Evolutionary conservation across 2,329 filamentous ascomycete species (phyloP).

Genomic region (Bipolaris victoriae): DNA sequence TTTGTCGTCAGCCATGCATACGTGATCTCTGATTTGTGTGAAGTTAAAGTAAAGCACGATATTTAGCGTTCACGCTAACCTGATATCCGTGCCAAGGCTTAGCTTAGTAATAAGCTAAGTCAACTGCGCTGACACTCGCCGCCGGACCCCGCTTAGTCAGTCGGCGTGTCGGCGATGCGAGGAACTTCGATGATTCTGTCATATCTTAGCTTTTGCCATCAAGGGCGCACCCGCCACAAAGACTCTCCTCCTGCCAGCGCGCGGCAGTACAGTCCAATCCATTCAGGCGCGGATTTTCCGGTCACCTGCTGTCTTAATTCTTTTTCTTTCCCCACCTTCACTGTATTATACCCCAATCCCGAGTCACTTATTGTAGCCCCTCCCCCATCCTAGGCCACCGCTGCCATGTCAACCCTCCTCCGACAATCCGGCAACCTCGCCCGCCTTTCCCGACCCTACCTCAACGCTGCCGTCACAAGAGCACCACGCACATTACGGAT

Average conservation of each 20-base stretch:
- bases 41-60: too few species aligned
- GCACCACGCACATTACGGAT: constrained; percentile 48
- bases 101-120: too few species aligned
- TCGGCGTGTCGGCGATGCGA: constrained; percentile 15
- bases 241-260: constrained; percentile 17
- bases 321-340: not conserved
- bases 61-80: too few species aligned
- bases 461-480: constrained; percentile 58
- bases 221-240: constrained; percentile 21
- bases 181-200: constrained; percentile 24
- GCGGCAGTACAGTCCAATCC: constrained; percentile 21
- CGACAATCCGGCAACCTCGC: constrained; percentile 71
- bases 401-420: constrained; percentile 69
- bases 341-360: constrained; percentile 6
- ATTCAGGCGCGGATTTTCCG: constrained; percentile 1
- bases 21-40: too few species aligned
- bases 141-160: constrained; percentile 18
- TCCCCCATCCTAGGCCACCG: constrained; percentile 20
- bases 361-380: constrained; percentile 13
- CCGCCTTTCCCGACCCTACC: constrained; percentile 64
- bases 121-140: too few species aligned
- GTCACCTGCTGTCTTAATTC: not conserved
- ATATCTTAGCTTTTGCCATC: constrained; percentile 26
- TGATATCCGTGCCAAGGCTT: too few species aligned
- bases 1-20: too few species aligned